Percentiles rank a stretch among this genome's conserved stretches.
Conservation (phyloP, 2,329 filamentous ascomycete species). For the Cordyceps cateniannulata region DNA sequence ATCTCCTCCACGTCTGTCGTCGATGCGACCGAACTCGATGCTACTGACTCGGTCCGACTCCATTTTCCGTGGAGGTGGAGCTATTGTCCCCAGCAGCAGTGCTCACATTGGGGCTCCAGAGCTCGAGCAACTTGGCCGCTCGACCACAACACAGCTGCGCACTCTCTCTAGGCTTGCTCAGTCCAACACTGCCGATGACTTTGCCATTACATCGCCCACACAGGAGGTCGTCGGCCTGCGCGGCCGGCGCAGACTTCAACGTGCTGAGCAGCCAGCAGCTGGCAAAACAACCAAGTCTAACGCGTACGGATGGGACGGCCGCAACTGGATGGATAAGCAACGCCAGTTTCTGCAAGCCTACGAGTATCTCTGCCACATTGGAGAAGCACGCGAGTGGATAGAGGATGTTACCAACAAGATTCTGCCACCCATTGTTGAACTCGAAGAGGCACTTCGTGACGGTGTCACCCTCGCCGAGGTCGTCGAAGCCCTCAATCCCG, state of each 20-base stretch:
- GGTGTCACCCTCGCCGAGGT: slow-evolving; percentile 93
- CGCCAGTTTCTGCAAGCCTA: slow-evolving; percentile 94
- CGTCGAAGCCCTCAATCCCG: slow-evolving; percentile 79
- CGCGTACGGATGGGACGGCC: slow-evolving; percentile 67
- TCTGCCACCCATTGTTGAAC: slow-evolving; percentile 85
- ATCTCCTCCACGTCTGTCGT: slow-evolving; percentile 35
- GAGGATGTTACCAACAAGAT: slow-evolving; percentile 79
- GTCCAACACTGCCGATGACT: slow-evolving; percentile 68
- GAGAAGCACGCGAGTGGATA: slow-evolving; percentile 98
- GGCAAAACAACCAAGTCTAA: slow-evolving; percentile 40
- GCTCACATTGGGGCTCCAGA: slow-evolving; percentile 59
- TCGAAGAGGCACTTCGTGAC: slow-evolving; percentile 87
- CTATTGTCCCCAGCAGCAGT: slow-evolving; percentile 28
- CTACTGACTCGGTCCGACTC: slow-evolving; percentile 53
- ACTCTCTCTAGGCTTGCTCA: slow-evolving; percentile 80
- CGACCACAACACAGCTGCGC: slow-evolving; percentile 82
- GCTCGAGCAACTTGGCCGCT: slow-evolving; percentile 75
- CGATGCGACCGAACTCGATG: slow-evolving; percentile 55
- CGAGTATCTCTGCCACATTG: slow-evolving; percentile 97
- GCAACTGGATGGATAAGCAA: slow-evolving; percentile 99
- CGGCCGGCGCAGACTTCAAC: slow-evolving; percentile 76
- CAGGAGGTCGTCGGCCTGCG: slow-evolving; percentile 85
- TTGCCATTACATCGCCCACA: slow-evolving; percentile 67
- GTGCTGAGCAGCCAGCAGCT: slow-evolving; percentile 50
- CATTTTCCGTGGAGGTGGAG: slow-evolving; percentile 31